Conservation (phyloP, 352 stramenopile genomes). For the Phytophthora ramorum region DNA sequence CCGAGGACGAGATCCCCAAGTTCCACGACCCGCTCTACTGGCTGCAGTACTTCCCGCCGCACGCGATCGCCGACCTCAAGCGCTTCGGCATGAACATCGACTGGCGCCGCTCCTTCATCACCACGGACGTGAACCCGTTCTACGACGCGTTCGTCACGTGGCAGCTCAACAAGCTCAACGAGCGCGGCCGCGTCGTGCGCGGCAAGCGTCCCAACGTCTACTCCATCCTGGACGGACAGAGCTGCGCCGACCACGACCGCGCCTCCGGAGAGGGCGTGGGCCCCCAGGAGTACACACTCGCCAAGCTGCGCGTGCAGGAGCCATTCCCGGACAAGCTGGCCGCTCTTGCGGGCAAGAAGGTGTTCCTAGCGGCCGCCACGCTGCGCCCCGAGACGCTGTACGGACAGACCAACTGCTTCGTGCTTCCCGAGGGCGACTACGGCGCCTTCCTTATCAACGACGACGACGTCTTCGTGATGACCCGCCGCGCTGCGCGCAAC, state of each 20-base stretch:
- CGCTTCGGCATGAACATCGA: slow-evolving; percentile 97
- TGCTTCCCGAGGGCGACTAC: slow-evolving; percentile 99
- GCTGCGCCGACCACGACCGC: slow-evolving; percentile 99
- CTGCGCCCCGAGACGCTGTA: slow-evolving; percentile 99
- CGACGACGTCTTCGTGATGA: slow-evolving; percentile 97
- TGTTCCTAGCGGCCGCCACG: slow-evolving; percentile 98
- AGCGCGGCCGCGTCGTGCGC: slow-evolving; percentile 87
- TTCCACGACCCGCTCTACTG: slow-evolving; percentile 99
- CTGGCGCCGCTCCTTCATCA: slow-evolving; percentile 99
- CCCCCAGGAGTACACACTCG: slow-evolving; percentile 99
- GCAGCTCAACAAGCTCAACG: slow-evolving; percentile 98
- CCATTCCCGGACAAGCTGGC: slow-evolving; percentile 81
- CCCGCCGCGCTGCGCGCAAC: slow-evolving; percentile 92
- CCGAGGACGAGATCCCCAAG: slow-evolving; percentile 95
- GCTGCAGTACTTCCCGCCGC: slow-evolving; percentile 99
- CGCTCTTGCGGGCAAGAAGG: slow-evolving; percentile 85
- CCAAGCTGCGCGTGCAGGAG: slow-evolving; percentile 96
- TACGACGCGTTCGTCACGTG: slow-evolving; percentile 99
- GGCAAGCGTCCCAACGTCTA: slow-evolving; percentile 99
- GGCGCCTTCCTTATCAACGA: slow-evolving; percentile 97
- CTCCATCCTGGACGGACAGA: slow-evolving; percentile 98
- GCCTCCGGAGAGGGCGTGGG: slow-evolving; percentile 98
- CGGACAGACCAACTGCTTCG: slow-evolving; percentile 99
- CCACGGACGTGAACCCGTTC: slow-evolving; percentile 98
- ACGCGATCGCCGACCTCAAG: slow-evolving; percentile 97